Evolutionary conservation across 352 stramenopile species (phyloP).

Genomic region (Phytophthora tubulina): DNA sequence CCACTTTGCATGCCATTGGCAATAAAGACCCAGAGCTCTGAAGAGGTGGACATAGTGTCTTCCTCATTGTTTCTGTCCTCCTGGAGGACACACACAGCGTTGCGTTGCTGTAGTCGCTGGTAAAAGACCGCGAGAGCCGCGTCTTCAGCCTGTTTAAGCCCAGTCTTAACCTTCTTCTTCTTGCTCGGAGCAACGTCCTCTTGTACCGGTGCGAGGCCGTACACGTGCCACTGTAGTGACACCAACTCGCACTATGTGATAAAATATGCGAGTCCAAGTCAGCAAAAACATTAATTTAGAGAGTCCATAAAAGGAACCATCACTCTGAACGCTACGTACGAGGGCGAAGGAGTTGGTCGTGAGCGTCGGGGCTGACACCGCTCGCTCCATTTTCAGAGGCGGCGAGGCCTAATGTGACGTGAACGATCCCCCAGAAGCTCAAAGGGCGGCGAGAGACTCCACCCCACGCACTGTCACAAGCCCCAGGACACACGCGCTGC

Average conservation of each 20-base stretch:
- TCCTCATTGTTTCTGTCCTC: not conserved
- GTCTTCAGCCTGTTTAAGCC: slow-evolving; percentile 18
- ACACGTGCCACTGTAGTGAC: slow-evolving; percentile 67
- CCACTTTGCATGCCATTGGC: slow-evolving; percentile 47
- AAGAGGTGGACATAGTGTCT: not conserved
- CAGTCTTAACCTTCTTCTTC: slow-evolving; percentile 28
- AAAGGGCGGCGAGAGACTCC: slow-evolving; percentile 14
- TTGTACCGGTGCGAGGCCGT: slow-evolving; percentile 20
- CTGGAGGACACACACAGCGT: slow-evolving; percentile 45
- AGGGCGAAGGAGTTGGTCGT: slow-evolving; percentile 60
- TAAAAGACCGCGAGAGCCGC: slow-evolving; percentile 40
- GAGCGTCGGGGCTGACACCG: slow-evolving; percentile 18
- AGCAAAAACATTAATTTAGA: slow-evolving; percentile 21
- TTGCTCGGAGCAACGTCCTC: not conserved
- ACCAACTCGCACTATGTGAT: slow-evolving; percentile 51
- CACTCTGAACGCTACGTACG: slow-evolving; percentile 37
- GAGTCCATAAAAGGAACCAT: slow-evolving; percentile 16
- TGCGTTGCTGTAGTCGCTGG: slow-evolving; percentile 51
- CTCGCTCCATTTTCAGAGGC: slow-evolving; percentile 50
- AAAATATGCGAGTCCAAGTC: slow-evolving; percentile 21
- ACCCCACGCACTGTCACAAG: slow-evolving; percentile 18
- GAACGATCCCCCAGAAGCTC: not conserved
- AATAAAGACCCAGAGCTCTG: slow-evolving; percentile 64
- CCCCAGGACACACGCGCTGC: slow-evolving; percentile 22
- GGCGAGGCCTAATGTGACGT: not conserved